phyloP scores from a whole-genome alignment of 2,329 filamentous ascomycete genomes.

The Colletotrichum agaves region DNA sequence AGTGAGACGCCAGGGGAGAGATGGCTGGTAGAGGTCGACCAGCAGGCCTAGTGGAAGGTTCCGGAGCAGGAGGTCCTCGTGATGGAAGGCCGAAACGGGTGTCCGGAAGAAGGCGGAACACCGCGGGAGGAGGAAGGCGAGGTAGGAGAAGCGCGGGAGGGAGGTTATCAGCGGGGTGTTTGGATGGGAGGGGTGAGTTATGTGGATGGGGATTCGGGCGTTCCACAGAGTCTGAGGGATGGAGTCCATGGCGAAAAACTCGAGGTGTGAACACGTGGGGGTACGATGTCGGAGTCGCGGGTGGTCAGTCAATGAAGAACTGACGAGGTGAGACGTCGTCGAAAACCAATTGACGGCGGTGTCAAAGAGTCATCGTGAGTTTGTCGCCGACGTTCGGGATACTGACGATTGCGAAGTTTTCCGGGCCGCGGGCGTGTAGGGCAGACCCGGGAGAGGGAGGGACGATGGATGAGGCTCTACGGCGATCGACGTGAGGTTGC shows the following conservation, averaged over 20 bases:
- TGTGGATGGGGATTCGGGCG: slow-evolving; percentile 63
- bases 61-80: slow-evolving; percentile 63
- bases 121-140: slow-evolving; percentile 66
- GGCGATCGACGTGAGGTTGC: slow-evolving; percentile 5
- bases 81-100: slow-evolving; percentile 68
- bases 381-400: neutral
- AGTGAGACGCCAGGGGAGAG: slow-evolving; percentile 64
- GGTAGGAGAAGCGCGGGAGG: slow-evolving; percentile 69
- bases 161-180: slow-evolving; percentile 62
- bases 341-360: neutral
- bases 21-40: slow-evolving; percentile 66
- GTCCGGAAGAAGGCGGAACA: slow-evolving; percentile 63
- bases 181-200: slow-evolving; percentile 61
- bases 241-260: slow-evolving; percentile 28
- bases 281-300: neutral
- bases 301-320: neutral
- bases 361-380: slow-evolving; percentile 19
- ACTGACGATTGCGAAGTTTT: no score
- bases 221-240: slow-evolving; percentile 64
- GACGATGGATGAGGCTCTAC: neutral
- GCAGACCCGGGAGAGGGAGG: neutral
- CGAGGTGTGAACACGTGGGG: neutral
- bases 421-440: neutral
- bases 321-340: neutral
- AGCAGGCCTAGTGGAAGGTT: slow-evolving; percentile 66